Conservation (phyloP, 768 basidiomycete genomes). For the Steccherinum ochraceum region DNA sequence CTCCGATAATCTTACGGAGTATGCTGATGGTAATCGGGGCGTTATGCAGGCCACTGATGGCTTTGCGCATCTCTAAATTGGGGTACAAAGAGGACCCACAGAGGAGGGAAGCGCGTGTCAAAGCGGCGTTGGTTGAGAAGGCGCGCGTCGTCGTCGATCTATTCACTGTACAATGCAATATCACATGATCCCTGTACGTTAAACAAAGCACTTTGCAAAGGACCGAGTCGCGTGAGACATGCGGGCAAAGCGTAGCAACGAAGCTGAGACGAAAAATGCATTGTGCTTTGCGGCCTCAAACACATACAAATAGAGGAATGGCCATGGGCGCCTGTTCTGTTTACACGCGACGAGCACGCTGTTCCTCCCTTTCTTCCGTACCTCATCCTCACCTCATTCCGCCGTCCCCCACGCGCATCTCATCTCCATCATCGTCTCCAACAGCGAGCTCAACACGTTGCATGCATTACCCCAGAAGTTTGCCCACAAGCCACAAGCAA, state of each 20-base stretch:
- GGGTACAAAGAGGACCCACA: neutral
- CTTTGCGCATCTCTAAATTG: slow-evolving; percentile 6
- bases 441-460: neutral
- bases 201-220: too few species aligned
- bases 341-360: neutral
- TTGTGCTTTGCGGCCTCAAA: slow-evolving; percentile 5
- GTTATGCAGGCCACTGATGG: slow-evolving; percentile 9
- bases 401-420: neutral
- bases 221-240: neutral
- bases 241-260: neutral
- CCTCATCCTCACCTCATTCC: neutral
- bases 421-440: neutral
- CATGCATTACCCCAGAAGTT: neutral
- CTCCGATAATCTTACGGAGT: neutral
- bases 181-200: neutral
- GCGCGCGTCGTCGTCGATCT: too few species aligned
- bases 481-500: too few species aligned
- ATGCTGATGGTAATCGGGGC: too few species aligned
- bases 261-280: neutral
- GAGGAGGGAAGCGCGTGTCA: neutral
- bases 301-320: slow-evolving; percentile 6
- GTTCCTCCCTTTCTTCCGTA: neutral
- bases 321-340: slow-evolving; percentile 4
- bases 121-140: too few species aligned
- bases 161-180: neutral